These are phyloP conservation scores for Saccharomyces uvarum DNA, from an alignment of 1,139 yeast genomes.

Conservation along the genomic window DNA sequence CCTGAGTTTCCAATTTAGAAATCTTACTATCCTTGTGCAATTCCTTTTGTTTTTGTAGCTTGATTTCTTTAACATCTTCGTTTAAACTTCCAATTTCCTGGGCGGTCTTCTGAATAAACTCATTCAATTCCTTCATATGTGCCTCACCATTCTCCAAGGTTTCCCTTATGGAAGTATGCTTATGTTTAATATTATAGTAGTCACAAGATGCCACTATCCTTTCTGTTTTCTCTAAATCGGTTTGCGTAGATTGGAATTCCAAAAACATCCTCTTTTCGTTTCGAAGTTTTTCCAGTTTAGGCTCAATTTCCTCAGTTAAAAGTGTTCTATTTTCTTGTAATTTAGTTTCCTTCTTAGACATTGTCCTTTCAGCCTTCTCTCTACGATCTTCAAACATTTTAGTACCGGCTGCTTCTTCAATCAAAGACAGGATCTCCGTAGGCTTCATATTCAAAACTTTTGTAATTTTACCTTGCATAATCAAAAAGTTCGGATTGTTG, in stretches of 20 bases:
- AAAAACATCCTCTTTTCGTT: conserved; percentile 74
- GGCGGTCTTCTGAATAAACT: conserved; percentile 39
- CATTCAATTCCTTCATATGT: conserved; percentile 28
- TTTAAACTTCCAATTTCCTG: conserved; percentile 54
- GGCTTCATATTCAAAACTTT: conserved; percentile 96
- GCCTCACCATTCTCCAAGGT: conserved; percentile 33
- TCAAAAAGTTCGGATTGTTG: conserved; percentile 91
- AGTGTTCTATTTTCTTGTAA: conserved; percentile 68
- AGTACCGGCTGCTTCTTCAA: conserved; percentile 98
- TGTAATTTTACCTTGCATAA: conserved; percentile 98
- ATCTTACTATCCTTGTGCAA: conserved; percentile 55
- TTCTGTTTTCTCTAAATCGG: conserved; percentile 68
- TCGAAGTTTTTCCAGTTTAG: conserved; percentile 75
- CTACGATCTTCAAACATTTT: conserved; percentile 90
- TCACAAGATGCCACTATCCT: conserved; percentile 76
- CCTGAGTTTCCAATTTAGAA: conserved; percentile 52
- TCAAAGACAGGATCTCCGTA: conserved; percentile 74
- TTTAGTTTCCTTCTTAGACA: conserved; percentile 83
- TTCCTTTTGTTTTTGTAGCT: conserved; percentile 50
- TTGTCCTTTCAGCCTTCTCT: conserved; percentile 84
- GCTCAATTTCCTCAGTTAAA: conserved; percentile 82
- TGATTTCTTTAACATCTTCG: conserved; percentile 53
- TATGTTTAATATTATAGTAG: conserved; percentile 42
- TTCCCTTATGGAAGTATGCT: conserved; percentile 39
- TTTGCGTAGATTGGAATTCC: conserved; percentile 79